phyloP scores from a whole-genome alignment of 2,329 filamentous ascomycete species.

The Aspergillus neoniger region DNA sequence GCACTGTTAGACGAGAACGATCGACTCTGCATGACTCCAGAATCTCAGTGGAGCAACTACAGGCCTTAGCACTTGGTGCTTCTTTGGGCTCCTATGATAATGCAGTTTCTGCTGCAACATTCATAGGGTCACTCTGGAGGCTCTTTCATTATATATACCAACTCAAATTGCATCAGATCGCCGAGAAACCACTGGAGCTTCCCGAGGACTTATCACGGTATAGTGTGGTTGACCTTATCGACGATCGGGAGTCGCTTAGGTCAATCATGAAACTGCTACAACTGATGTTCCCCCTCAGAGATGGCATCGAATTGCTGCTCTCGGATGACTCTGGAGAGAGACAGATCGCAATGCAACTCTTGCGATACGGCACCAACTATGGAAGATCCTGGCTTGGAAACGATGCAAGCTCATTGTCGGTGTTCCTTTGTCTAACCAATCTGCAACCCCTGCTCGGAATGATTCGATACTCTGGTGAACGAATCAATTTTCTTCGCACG shows the following conservation, averaged over 20 bases:
- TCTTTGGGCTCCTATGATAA: neutral
- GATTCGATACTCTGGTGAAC: neutral
- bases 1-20: constrained; percentile 1
- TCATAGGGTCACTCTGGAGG: neutral
- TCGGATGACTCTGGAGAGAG: neutral
- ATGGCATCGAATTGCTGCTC: neutral
- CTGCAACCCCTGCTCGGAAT: neutral
- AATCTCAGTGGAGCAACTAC: neutral
- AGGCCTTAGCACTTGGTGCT: constrained; percentile 5
- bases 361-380: constrained; percentile 5
- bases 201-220: neutral
- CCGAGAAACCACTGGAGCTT: neutral
- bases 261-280: neutral
- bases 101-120: neutral
- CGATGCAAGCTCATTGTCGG: neutral
- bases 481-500: neutral
- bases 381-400: constrained; percentile 6
- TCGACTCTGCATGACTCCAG: constrained; percentile 10
- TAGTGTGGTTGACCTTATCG: neutral
- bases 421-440: neutral
- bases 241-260: neutral
- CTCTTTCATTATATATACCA: neutral
- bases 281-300: neutral
- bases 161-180: neutral
- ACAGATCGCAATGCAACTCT: constrained; percentile 4